Conservation (phyloP, 2,329 filamentous ascomycete genomes). For the Tothia fuscella region DNA sequence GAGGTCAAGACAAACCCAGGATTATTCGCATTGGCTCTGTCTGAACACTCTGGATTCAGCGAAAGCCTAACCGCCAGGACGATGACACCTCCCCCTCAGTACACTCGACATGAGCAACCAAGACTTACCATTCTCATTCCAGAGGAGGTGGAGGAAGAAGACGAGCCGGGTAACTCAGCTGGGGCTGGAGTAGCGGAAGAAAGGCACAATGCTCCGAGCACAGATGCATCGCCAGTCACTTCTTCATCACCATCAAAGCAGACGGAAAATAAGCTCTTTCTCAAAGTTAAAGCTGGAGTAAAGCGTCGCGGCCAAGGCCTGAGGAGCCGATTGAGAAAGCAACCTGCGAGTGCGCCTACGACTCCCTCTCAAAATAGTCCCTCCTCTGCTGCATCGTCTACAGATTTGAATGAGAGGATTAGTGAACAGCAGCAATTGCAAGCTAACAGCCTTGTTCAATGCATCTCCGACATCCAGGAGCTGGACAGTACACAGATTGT, state of each 20-base stretch:
- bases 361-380: too few species aligned
- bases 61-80: background rate
- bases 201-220: too few species aligned
- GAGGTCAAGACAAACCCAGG: background rate
- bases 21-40: background rate
- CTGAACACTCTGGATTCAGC: slow-evolving; percentile 4
- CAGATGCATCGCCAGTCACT: too few species aligned
- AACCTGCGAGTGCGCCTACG: too few species aligned
- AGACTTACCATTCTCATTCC: background rate
- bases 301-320: too few species aligned
- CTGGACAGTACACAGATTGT: slow-evolving; percentile 2
- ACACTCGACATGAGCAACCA: slow-evolving; percentile 4
- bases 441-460: background rate
- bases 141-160: background rate
- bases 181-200: too few species aligned
- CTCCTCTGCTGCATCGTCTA: background rate
- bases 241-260: too few species aligned
- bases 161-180: too few species aligned
- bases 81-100: slow-evolving; percentile 6
- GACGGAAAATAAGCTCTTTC: too few species aligned
- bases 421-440: background rate
- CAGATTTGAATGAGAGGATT: background rate
- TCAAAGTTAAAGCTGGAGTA: too few species aligned
- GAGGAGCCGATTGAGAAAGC: too few species aligned
- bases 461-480: background rate